Conservation (phyloP, 2,329 filamentous ascomycete genomes). For the Phyllosticta paracitricarpa region DNA sequence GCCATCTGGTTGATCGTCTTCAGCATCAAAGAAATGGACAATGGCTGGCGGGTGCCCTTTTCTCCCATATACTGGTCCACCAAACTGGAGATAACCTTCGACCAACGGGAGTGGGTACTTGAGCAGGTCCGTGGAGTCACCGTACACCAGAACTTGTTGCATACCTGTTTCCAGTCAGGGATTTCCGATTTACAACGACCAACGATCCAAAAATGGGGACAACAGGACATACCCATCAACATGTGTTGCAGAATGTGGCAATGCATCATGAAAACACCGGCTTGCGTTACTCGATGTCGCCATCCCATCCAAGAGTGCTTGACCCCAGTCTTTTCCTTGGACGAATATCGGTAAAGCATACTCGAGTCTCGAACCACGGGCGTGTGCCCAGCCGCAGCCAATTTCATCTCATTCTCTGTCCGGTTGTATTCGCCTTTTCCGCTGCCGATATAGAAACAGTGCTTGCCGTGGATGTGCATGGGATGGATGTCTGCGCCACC, state of each 20-base stretch:
- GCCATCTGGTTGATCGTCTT: neutral
- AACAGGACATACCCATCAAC: conserved; percentile 38
- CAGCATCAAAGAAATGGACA: conserved; percentile 1
- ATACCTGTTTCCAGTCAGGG: conserved; percentile 20
- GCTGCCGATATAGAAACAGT: conserved; percentile 44
- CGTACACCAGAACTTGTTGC: conserved; percentile 39
- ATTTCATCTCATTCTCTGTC: conserved; percentile 36
- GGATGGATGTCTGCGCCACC: conserved; percentile 34
- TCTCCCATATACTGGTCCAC: conserved; percentile 34
- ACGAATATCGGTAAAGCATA: conserved; percentile 46
- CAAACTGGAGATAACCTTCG: conserved; percentile 35
- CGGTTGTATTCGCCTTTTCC: conserved; percentile 46
- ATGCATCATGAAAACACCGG: conserved; percentile 54
- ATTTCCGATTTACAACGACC: neutral
- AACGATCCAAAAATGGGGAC: no score
- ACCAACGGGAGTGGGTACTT: conserved; percentile 25
- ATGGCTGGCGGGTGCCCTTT: conserved; percentile 13
- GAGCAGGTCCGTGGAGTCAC: conserved; percentile 32
- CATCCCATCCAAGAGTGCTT: conserved; percentile 51
- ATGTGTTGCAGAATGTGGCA: conserved; percentile 51
- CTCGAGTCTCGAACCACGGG: conserved; percentile 40
- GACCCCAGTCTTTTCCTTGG: conserved; percentile 29
- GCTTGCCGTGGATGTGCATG: conserved; percentile 46
- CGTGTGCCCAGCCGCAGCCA: conserved; percentile 23
- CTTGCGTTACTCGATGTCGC: conserved; percentile 43